phyloP scores from a whole-genome alignment of 2,329 filamentous ascomycete species.

The Arthrobotrys iridis region DNA sequence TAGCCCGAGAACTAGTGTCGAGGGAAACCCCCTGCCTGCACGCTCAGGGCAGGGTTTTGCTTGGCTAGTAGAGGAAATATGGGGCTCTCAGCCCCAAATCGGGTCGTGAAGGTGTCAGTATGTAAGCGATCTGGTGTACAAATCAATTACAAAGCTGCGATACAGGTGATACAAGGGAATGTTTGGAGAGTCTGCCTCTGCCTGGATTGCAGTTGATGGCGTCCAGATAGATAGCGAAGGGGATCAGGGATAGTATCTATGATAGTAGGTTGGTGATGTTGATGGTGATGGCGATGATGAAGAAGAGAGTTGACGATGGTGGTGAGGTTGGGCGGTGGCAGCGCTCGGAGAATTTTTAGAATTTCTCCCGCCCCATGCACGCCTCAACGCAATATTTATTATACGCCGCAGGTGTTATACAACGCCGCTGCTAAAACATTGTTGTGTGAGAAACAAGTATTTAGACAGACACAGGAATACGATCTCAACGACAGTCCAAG shows the following conservation, averaged over 20 bases:
- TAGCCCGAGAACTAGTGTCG: constrained; percentile 21
- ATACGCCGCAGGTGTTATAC: too few relatives aligned
- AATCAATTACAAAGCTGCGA: background rate
- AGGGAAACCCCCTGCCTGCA: background rate
- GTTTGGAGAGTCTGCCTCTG: background rate
- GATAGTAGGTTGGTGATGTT: background rate
- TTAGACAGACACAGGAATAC: too few relatives aligned
- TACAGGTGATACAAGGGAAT: background rate
- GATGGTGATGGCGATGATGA: background rate
- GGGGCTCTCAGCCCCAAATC: constrained; percentile 11
- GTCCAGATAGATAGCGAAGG: background rate
- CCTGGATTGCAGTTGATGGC: constrained; percentile 33
- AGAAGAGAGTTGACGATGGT: background rate
- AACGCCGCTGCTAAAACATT: too few relatives aligned
- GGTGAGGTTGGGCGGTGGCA: background rate
- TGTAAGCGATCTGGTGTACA: background rate
- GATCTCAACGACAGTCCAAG: too few relatives aligned
- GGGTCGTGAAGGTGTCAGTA: constrained; percentile 11
- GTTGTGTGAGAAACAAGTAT: too few relatives aligned
- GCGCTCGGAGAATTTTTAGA: background rate
- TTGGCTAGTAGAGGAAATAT: background rate
- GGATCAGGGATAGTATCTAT: background rate
- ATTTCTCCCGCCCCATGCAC: background rate
- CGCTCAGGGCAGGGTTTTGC: background rate
- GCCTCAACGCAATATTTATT: constrained; percentile 2